phyloP scores from a whole-genome alignment of 352 stramenopile genomes.

The Phytophthora nicotianae region DNA sequence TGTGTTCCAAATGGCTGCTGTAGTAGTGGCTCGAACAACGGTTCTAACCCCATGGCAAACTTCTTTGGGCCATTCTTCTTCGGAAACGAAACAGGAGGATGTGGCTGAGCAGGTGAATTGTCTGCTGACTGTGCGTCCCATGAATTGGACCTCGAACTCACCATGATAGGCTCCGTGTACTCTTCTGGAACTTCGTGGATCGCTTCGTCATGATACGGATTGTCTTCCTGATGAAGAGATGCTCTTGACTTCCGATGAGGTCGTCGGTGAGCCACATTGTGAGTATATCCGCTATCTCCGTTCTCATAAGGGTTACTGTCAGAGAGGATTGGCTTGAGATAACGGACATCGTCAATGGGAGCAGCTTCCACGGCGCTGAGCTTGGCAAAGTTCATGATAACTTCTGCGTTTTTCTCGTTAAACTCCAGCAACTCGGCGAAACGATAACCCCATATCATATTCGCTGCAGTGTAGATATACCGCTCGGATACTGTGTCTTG shows the following conservation, averaged over 20 bases:
- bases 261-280: slow-evolving; percentile 17
- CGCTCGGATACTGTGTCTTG: slow-evolving; percentile 83
- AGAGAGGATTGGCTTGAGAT: slow-evolving; percentile 39
- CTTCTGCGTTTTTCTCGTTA: slow-evolving; percentile 60
- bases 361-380: slow-evolving; percentile 64
- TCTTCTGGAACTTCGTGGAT: slow-evolving; percentile 37
- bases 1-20: slow-evolving; percentile 73
- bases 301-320: slow-evolving; percentile 9
- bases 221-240: slow-evolving; percentile 21
- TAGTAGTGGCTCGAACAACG: slow-evolving; percentile 77
- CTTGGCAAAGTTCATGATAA: slow-evolving; percentile 85
- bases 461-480: slow-evolving; percentile 73
- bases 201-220: slow-evolving; percentile 31
- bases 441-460: slow-evolving; percentile 72
- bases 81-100: slow-evolving; percentile 23
- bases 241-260: slow-evolving; percentile 31
- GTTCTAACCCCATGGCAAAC: slow-evolving; percentile 69
- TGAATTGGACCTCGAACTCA: slow-evolving; percentile 33
- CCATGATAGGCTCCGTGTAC: slow-evolving; percentile 29
- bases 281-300: slow-evolving; percentile 15
- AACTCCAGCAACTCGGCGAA: slow-evolving; percentile 82
- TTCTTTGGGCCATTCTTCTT: slow-evolving; percentile 38
- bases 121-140: slow-evolving; percentile 28
- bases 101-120: slow-evolving; percentile 13
- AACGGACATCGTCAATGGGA: slow-evolving; percentile 53